These are phyloP conservation scores for Pneumocystis wakefieldiae DNA, from an alignment of 1,139 yeast genomes.

Conservation along the genomic window DNA sequence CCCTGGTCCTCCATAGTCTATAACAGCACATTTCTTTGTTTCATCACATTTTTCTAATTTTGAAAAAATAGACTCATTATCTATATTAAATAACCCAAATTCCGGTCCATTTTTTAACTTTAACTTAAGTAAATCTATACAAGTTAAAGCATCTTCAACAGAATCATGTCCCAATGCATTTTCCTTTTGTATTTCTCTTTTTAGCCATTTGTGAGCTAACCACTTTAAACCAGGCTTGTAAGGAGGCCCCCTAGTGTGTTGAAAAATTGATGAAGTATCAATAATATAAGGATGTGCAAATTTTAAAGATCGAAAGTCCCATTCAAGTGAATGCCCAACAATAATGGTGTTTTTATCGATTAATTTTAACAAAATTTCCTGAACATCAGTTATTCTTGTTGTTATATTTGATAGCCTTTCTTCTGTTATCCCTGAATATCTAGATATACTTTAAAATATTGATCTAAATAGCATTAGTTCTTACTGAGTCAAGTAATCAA, in stretches of 20 bases:
- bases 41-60: conserved; percentile 18
- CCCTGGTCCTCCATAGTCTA: conserved; percentile 25
- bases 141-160: conserved; percentile 68
- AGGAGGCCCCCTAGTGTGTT: conserved; percentile 69
- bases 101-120: conserved; percentile 51
- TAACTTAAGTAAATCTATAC: conserved; percentile 58
- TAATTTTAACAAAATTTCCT: conserved; percentile 36
- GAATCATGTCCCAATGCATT: conserved; percentile 62
- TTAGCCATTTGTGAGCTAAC: conserved; percentile 43
- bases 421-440: conserved; percentile 71
- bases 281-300: conserved; percentile 56
- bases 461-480: background rate
- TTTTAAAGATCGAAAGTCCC: conserved; percentile 72
- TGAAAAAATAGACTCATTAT: conserved; percentile 30
- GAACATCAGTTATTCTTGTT: conserved; percentile 54
- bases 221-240: conserved; percentile 61
- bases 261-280: conserved; percentile 73
- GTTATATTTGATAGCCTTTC: conserved; percentile 48
- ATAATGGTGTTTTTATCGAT: conserved; percentile 53
- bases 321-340: conserved; percentile 87
- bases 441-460: background rate
- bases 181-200: conserved; percentile 45
- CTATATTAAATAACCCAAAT: conserved; percentile 40
- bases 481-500: conserved; percentile 54
- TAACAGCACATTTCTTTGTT: conserved; percentile 19